Evolutionary conservation across 2,329 filamentous ascomycete genomes (phyloP), one percentile per base, ranked within the genome.

Genomic region (Exophiala aquamarina): DNA sequence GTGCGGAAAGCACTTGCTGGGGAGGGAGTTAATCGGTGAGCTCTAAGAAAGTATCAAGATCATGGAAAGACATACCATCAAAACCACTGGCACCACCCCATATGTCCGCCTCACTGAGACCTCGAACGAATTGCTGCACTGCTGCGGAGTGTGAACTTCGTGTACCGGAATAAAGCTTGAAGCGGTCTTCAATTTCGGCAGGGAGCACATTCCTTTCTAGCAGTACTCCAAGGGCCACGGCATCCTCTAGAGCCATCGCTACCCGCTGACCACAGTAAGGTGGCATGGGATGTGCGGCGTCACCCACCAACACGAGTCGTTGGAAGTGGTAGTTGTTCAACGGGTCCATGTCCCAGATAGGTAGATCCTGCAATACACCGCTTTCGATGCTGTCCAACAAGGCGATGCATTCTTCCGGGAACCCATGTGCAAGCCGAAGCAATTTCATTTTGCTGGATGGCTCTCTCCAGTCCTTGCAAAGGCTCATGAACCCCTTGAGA

Each of bases 321-420:
- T 66, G 76, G 1, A 75, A 71, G 0, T 70, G 67, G 76, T 79
- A 87, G 0, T 65, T 70, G 0, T 75, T 72, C 11, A 87, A 62
- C 1, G 71, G 66, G 3, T 79, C 73, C 77, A 84, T 83, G 53
- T 87, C 83, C 7, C 82, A 61, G 1, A 85, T 63, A 15, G 72
- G 73, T 79, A 40, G 41, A 40, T 49, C 47, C 19, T 44, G 41
- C 19, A 49, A 36, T 13, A 35, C 41, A 9, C 36, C 11, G 15
- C 38, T 34, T n/a, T 14, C 29, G 9, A 44, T 44, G 26, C 36
- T 41, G 11, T 45, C 29, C 11, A 49, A 33, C 11, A 45, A 18
- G 6, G 47, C 41, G 14, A 49, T 36, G 36, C 47, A 49, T 29
- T 49, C 47, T 17, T 40, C 35, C 7, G 47, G 47, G 3, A 49